Evolutionary conservation across 352 stramenopile species (phyloP).

Genomic region (Globisporangium nodosum): DNA sequence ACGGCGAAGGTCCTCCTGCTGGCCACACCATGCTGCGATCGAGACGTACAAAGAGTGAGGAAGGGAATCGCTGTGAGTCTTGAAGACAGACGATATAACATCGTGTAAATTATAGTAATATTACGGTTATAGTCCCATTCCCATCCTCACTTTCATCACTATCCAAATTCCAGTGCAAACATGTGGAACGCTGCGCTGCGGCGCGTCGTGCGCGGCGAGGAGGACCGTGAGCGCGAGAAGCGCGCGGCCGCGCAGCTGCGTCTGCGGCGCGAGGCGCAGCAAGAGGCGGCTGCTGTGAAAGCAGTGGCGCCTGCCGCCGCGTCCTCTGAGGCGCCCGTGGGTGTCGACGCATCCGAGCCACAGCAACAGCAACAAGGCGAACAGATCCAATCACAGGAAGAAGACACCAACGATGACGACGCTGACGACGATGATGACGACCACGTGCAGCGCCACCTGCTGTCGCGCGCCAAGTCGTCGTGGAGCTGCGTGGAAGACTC

Average conservation of each 20-base stretch:
- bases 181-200: slow-evolving; percentile 26
- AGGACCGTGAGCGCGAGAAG: slow-evolving; percentile 28
- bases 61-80: no score
- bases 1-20: no score
- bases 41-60: no score
- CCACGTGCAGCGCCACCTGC: slow-evolving; percentile 51
- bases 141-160: background rate
- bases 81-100: no score
- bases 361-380: background rate
- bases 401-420: slow-evolving; percentile 6
- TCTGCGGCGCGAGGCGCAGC: slow-evolving; percentile 17
- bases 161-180: background rate
- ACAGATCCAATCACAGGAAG: no score
- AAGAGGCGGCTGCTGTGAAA: background rate
- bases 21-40: no score
- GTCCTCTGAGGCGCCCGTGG: background rate
- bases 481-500: slow-evolving; percentile 72
- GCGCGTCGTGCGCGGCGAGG: slow-evolving; percentile 27
- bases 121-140: no score
- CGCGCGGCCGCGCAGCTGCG: slow-evolving; percentile 23
- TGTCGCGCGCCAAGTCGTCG: slow-evolving; percentile 37
- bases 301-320: background rate
- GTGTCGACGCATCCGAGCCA: background rate
- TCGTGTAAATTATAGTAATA: no score
- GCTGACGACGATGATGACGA: slow-evolving; percentile 40